Conservation (phyloP, 257 asterid species). For the Nicotiana benthamiana region DNA sequence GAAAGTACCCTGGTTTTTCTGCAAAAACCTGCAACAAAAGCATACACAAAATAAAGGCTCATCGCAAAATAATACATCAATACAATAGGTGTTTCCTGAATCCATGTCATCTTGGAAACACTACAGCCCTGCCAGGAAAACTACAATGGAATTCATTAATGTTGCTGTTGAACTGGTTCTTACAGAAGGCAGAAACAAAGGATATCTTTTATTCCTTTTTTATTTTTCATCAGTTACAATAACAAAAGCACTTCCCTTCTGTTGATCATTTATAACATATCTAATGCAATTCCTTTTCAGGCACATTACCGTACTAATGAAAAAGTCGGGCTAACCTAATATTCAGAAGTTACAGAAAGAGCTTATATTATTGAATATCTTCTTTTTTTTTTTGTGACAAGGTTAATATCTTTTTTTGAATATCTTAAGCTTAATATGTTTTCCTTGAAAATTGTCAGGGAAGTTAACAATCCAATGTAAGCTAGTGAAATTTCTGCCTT, state of each 20-base stretch:
- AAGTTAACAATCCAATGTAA: neutral
- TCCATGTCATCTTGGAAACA: neutral
- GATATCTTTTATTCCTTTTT: neutral
- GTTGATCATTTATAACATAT: neutral
- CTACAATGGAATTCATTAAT: neutral
- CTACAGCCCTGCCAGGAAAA: neutral
- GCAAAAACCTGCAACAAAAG: conserved; percentile 56
- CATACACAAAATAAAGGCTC: neutral
- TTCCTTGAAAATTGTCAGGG: neutral
- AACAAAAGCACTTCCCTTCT: neutral
- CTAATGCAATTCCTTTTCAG: neutral
- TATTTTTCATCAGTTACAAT: neutral
- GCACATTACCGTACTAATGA: neutral
- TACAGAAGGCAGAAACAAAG: neutral
- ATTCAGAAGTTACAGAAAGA: neutral
- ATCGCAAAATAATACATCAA: neutral
- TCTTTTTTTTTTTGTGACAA: too few relatives aligned
- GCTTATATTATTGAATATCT: neutral
- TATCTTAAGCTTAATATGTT: neutral
- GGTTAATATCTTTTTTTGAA: neutral
- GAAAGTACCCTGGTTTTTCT: conserved; percentile 57
- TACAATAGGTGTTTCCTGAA: neutral
- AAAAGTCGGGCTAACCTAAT: neutral
- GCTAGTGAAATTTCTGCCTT: neutral
- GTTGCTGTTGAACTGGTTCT: neutral